Conservation (phyloP, 371 early-diverging fungal species). For the Chytridium lagenaria region DNA sequence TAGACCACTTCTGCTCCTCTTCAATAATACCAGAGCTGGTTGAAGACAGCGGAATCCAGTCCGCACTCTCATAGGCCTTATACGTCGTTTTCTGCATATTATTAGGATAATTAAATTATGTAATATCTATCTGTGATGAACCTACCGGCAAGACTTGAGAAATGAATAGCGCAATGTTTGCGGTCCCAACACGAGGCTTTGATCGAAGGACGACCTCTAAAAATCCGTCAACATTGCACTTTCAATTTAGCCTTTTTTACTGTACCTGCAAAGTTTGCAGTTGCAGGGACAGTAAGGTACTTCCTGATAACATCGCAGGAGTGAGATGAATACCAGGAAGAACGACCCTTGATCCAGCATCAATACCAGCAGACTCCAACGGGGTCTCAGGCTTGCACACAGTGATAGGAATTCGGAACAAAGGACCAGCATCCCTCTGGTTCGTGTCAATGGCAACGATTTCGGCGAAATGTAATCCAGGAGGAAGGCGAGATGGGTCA, state of each 20-base stretch:
- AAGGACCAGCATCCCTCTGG: conserved; percentile 58
- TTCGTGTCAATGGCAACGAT: conserved; percentile 84
- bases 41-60: conserved; percentile 58
- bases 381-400: conserved; percentile 78
- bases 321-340: conserved; percentile 65
- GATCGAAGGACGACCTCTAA: conserved; percentile 1
- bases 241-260: neutral
- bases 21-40: conserved; percentile 57
- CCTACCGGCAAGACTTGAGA: neutral
- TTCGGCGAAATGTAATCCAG: conserved; percentile 82
- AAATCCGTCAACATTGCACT: neutral
- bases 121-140: too few species aligned
- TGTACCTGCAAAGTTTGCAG: conserved; percentile 71
- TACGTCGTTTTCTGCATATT: conserved; percentile 75
- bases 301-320: conserved; percentile 82
- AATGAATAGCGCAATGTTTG: neutral
- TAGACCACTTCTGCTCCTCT: conserved; percentile 64
- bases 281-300: conserved; percentile 76
- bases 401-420: conserved; percentile 88
- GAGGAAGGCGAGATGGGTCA: conserved; percentile 77
- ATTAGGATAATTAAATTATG: too few species aligned
- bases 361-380: neutral
- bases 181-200: conserved; percentile 10
- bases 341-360: neutral
- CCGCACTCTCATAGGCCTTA: conserved; percentile 64